A percentile compares a stretch with the other conserved stretches of the same genome.
phyloP scores from a whole-genome alignment of 805 yeast species.

The Candida suzukii region DNA sequence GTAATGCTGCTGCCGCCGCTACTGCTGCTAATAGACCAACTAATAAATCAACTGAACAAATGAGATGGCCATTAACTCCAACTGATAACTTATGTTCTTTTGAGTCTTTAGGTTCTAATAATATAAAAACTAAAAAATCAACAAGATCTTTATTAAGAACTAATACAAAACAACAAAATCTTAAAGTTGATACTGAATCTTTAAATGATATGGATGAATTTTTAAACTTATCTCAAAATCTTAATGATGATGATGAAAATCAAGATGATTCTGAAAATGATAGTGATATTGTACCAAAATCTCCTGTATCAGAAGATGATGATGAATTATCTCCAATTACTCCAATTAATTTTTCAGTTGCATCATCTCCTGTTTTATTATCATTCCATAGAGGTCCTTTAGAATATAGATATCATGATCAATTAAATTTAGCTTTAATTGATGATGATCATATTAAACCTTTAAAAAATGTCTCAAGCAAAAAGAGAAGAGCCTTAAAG shows the following conservation, averaged over 20 bases:
- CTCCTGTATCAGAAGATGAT: not conserved
- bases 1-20: constrained; percentile 16
- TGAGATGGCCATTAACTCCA: constrained; percentile 3
- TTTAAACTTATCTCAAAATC: constrained; percentile 7
- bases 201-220: constrained; percentile 14
- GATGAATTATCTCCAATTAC: constrained; percentile 1
- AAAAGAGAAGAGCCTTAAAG: constrained; percentile 20
- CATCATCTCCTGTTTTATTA: constrained; percentile 1
- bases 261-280: constrained; percentile 2
- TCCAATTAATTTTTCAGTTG: not conserved
- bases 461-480: constrained; percentile 1
- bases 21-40: too few relatives aligned
- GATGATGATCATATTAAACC: constrained; percentile 1
- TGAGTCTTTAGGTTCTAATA: not conserved
- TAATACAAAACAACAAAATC: not conserved
- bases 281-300: not conserved
- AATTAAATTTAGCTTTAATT: constrained; percentile 1
- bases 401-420: constrained; percentile 2
- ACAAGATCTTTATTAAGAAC: too few relatives aligned
- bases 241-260: constrained; percentile 6
- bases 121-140: not conserved
- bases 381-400: constrained; percentile 1
- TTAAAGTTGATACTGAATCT: not conserved
- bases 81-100: constrained; percentile 1
- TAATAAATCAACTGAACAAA: not conserved